These are phyloP conservation scores for Penicillium sp. DNA, from an alignment of 2,329 filamentous ascomycete species.

Conservation along the genomic window DNA sequence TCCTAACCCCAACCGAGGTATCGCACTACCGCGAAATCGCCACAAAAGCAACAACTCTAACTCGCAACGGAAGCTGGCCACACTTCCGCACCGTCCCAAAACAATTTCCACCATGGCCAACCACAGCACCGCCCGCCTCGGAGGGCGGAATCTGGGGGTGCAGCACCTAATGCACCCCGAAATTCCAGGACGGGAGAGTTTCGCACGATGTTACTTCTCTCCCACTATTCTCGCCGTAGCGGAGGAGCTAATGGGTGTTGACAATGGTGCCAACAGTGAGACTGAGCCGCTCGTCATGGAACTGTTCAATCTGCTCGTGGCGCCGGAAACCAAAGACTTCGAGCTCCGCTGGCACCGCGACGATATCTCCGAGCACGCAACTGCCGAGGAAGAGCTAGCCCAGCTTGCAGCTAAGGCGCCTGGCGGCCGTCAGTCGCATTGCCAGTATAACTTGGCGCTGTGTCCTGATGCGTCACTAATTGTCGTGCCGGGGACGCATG, in stretches of 20 bases:
- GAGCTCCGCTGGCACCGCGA: conserved; percentile 83
- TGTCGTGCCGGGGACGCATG: conserved; percentile 75
- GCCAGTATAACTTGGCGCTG: conserved; percentile 85
- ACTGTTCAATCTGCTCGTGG: conserved; percentile 80
- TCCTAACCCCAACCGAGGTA: conserved; percentile 60
- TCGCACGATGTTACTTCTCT: conserved; percentile 72
- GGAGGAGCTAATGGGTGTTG: conserved; percentile 59
- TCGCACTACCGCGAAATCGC: conserved; percentile 61
- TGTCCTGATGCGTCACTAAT: conserved; percentile 72
- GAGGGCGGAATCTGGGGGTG: conserved; percentile 80
- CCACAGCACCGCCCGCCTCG: conserved; percentile 48
- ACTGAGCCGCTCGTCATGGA: conserved; percentile 77
- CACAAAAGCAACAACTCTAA: conserved; percentile 56
- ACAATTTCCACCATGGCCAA: conserved; percentile 84
- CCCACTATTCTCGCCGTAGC: conserved; percentile 62
- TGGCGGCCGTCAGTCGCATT: conserved; percentile 59
- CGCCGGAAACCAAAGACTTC: conserved; percentile 67
- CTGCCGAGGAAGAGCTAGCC: conserved; percentile 64
- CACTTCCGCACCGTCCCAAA: conserved; percentile 81
- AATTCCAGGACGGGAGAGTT: conserved; percentile 61
- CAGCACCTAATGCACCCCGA: conserved; percentile 79
- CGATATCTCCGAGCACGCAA: conserved; percentile 69
- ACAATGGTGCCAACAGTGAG: conserved; percentile 37
- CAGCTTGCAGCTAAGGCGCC: conserved; percentile 56
- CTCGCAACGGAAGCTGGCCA: conserved; percentile 73